A percentile compares a stretch with the other conserved stretches of the same genome.
phyloP scores from a whole-genome alignment of 2,329 filamentous ascomycete genomes.

The Penicillium sp. region DNA sequence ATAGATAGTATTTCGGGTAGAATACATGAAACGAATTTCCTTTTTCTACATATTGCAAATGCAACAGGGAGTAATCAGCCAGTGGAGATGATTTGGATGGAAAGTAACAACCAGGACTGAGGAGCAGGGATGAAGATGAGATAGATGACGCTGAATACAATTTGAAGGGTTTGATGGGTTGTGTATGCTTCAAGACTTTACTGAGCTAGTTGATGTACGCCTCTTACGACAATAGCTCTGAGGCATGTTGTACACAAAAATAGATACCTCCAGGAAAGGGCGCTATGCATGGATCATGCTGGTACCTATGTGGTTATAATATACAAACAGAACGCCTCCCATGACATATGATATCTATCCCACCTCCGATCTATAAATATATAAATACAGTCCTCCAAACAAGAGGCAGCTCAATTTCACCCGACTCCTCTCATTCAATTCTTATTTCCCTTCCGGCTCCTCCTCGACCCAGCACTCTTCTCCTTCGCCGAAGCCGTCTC shows the following conservation, averaged over 20 bases:
- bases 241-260: not conserved
- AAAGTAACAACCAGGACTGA: not conserved
- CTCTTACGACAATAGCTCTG: not conserved
- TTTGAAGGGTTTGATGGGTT: too few species aligned
- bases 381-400: not conserved
- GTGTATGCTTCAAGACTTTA: not conserved
- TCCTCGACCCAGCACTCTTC: constrained; percentile 44
- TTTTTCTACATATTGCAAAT: constrained; percentile 26
- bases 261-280: not conserved
- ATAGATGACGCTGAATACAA: not conserved
- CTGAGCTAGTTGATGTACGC: not conserved
- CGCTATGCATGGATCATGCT: not conserved
- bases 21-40: constrained; percentile 44
- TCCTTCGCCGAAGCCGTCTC: constrained; percentile 31
- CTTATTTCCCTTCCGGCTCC: constrained; percentile 43
- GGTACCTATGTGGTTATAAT: not conserved
- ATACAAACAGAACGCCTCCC: constrained; percentile 1
- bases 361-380: not conserved
- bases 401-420: too few species aligned
- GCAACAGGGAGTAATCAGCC: not conserved
- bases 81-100: not conserved
- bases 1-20: constrained; percentile 28
- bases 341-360: not conserved
- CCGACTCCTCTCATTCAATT: not conserved
- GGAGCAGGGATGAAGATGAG: not conserved